These are phyloP conservation scores for Amoeboradix gromovi DNA, from an alignment of 371 early-diverging fungal genomes.

Conservation along the genomic window DNA sequence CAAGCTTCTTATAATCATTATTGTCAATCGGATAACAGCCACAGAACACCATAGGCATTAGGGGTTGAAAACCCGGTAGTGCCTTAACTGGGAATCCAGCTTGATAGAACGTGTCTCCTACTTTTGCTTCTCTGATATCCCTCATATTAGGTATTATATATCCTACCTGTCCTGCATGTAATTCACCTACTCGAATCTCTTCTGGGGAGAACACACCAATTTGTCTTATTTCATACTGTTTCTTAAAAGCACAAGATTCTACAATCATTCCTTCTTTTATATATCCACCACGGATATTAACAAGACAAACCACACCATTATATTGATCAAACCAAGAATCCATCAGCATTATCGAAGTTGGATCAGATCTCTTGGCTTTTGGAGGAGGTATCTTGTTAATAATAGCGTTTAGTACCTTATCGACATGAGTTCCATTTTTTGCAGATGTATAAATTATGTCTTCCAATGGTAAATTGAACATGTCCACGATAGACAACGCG, in stretches of 20 bases:
- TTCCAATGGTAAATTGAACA: slow-evolving; percentile 5
- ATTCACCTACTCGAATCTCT: slow-evolving; percentile 3
- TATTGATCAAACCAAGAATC: slow-evolving; percentile 90
- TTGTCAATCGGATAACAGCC: slow-evolving; percentile 77
- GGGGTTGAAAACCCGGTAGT: slow-evolving; percentile 68
- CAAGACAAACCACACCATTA: slow-evolving; percentile 69
- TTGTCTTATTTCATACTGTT: neutral
- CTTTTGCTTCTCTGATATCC: slow-evolving; percentile 53
- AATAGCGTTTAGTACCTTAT: slow-evolving; percentile 34
- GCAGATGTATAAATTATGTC: slow-evolving; percentile 37
- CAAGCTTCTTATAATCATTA: slow-evolving; percentile 47
- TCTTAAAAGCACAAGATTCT: slow-evolving; percentile 12
- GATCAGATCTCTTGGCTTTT: slow-evolving; percentile 14
- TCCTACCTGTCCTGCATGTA: slow-evolving; percentile 79
- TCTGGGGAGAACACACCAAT: slow-evolving; percentile 1
- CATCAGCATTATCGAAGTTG: slow-evolving; percentile 57
- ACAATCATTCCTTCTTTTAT: slow-evolving; percentile 29
- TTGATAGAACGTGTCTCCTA: slow-evolving; percentile 82
- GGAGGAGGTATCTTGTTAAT: slow-evolving; percentile 49
- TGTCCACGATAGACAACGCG: slow-evolving; percentile 25
- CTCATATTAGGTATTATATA: slow-evolving; percentile 76
- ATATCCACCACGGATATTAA: slow-evolving; percentile 55
- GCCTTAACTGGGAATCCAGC: slow-evolving; percentile 18
- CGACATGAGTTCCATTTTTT: slow-evolving; percentile 53
- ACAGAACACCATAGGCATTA: slow-evolving; percentile 72